A percentile compares a stretch with the other conserved stretches of the same genome.
These are phyloP conservation scores for Rhizopogon vinicolor DNA, from an alignment of 768 basidiomycete genomes.

Conservation along the genomic window DNA sequence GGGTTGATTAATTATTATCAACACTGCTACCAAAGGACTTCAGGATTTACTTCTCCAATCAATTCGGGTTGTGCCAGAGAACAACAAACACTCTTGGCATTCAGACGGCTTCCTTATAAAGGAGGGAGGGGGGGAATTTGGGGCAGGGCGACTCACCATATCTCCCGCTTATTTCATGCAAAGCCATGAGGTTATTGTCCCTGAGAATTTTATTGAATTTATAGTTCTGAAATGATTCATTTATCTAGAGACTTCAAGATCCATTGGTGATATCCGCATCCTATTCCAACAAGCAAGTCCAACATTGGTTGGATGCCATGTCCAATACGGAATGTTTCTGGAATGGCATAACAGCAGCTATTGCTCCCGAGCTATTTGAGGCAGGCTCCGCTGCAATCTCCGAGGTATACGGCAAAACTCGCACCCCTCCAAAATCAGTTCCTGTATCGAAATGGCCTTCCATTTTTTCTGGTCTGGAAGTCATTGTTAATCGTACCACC, in stretches of 20 bases:
- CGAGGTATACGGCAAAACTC: background rate
- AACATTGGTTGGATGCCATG: background rate
- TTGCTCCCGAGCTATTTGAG: background rate
- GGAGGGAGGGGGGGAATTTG: background rate
- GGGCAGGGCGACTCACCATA: background rate
- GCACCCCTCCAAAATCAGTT: background rate
- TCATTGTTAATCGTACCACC: background rate
- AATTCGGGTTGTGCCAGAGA: background rate
- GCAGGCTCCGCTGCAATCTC: background rate
- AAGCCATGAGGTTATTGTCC: background rate
- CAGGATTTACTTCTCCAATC: background rate
- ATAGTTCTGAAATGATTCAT: background rate
- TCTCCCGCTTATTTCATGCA: background rate
- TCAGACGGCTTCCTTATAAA: background rate
- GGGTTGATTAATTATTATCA: background rate
- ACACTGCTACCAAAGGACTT: background rate
- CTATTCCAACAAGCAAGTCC: background rate
- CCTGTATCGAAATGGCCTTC: background rate
- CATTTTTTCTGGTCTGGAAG: background rate
- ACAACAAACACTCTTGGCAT: background rate
- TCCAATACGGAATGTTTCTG: background rate
- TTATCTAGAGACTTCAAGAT: background rate
- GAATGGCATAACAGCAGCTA: background rate
- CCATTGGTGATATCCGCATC: background rate
- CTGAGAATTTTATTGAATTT: background rate